phyloP scores from a whole-genome alignment of 2,329 filamentous ascomycete genomes.

The Paramyrothecium sp. region DNA sequence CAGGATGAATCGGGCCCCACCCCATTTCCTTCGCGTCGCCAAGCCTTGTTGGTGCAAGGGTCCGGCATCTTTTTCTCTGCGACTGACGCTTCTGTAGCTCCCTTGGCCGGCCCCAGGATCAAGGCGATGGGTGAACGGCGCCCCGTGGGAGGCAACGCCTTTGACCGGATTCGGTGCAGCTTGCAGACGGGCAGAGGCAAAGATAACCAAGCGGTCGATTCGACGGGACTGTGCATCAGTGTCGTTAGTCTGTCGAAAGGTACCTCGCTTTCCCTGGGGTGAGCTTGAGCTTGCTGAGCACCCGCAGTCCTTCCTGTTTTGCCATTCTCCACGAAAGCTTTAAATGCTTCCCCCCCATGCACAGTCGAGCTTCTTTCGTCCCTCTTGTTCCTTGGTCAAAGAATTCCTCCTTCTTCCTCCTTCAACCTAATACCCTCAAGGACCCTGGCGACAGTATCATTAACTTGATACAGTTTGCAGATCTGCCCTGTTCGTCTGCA shows the following conservation, averaged over 20 bases:
- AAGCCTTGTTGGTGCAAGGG: not conserved
- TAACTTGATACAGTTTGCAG: not conserved
- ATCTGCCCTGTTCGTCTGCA: not conserved
- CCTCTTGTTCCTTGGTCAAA: not conserved
- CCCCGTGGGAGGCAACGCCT: not conserved
- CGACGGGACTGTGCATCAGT: not conserved
- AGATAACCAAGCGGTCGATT: not conserved
- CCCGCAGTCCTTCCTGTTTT: no score
- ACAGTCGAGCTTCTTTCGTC: not conserved
- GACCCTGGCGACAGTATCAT: not conserved
- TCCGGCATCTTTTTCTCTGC: not conserved
- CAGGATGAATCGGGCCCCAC: not conserved
- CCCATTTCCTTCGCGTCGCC: not conserved
- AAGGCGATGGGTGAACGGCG: not conserved
- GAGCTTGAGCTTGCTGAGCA: no score
- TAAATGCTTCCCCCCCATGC: not conserved
- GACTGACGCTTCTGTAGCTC: not conserved
- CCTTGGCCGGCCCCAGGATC: not conserved
- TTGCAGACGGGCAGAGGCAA: not conserved
- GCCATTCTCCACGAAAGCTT: not conserved
- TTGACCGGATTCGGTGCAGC: not conserved
- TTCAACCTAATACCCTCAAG: not conserved
- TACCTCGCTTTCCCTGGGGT: no score
- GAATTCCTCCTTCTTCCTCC: not conserved
- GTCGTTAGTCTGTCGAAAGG: not conserved